Percentiles rank a stretch among this genome's conserved stretches.
Evolutionary conservation across 1,284 basidiomycete genomes (phyloP).

Genomic region (Singerocomus inundabilis): DNA sequence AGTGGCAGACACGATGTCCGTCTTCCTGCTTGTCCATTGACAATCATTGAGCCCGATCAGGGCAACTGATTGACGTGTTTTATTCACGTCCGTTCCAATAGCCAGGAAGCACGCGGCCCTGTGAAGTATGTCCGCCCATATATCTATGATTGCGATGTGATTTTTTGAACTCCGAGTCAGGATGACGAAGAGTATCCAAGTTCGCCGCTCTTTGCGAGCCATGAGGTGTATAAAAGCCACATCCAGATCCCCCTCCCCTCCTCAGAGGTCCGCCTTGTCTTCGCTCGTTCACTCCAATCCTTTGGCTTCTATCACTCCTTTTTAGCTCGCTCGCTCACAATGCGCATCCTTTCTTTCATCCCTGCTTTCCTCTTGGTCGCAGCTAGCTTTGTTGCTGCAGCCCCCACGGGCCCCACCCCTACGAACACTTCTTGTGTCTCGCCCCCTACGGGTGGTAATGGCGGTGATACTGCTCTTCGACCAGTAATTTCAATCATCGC

Average conservation of each 20-base stretch:
- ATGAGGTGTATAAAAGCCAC: slow-evolving; percentile 19
- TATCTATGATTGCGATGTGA: slow-evolving; percentile 1
- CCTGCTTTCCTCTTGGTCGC: slow-evolving; percentile 20
- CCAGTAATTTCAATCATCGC: slow-evolving; percentile 19
- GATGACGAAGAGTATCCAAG: not conserved
- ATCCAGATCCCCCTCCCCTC: not conserved
- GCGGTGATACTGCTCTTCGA: slow-evolving; percentile 12
- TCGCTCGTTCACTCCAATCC: not conserved
- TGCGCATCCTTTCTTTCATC: slow-evolving; percentile 28
- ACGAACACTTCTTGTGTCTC: slow-evolving; percentile 7
- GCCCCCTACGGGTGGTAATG: not conserved
- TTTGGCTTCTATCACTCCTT: slow-evolving; percentile 18
- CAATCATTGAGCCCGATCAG: not conserved
- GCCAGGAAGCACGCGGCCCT: not conserved
- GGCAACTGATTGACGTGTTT: slow-evolving; percentile 9
- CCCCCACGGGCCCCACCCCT: slow-evolving; percentile 1
- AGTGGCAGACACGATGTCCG: not conserved
- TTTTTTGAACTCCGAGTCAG: too few relatives aligned
- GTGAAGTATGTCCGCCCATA: slow-evolving; percentile 3
- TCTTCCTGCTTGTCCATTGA: slow-evolving; percentile 7
- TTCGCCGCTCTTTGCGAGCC: not conserved
- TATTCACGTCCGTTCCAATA: not conserved
- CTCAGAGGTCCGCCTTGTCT: slow-evolving; percentile 1
- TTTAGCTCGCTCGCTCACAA: slow-evolving; percentile 9
- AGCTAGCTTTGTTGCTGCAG: slow-evolving; percentile 18